Base-by-base conservation (phyloP, 768 basidiomycete species). In the Pulveroboletus ravenelii region DNA sequence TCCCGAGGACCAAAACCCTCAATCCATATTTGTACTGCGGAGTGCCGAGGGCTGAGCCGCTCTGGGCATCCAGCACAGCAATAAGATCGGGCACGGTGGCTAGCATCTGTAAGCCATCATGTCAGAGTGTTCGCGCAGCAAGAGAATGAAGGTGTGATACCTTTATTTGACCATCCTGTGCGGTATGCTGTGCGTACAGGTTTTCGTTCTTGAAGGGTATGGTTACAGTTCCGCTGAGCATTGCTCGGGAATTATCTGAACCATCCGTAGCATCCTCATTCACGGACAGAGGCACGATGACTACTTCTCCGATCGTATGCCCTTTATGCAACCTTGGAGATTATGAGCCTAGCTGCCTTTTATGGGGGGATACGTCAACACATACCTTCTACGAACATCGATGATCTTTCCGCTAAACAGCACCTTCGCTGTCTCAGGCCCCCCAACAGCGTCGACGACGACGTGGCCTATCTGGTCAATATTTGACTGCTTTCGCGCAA, bases 151-250 rank as follows among this genome's bases (percentile, higher is more conserved):
- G 45, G 6, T 35, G 45, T 32, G 41, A 32, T 29, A 67, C 62
- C 55, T 49, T 59, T n/a, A 20, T 54, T 36, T 50, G 51, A 14
- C 60, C 68, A 54, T 72, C 64, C 38, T 61, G 52, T 43, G 60
- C 39, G 17, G 70, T 66, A 47, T 73, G 55, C 52, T 76, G 74
- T 8, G 78, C 80, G 36, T 72, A 76, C 14, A 82, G 60, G 62
- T 82, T 81, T 57, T 82, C 82, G 58, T 82, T 82, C 66, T 82
- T 78, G 70, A 84, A 84, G 12, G 81, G 79, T 50, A 84, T 77
- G 10, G 71, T 56, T 45, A 83, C 61, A 3, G 63, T 67, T 37
- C 65, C 63, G 13, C 60, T 41, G 40, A 63, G 63, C 45, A 65
- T 68, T 13, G 40, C 52, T 35, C 52, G 48, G 34, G 54, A 43